Evolutionary conservation across 2,329 filamentous ascomycete species (phyloP), one percentile per base, ranked within the genome.

Genomic region (Nemania diffusa): DNA sequence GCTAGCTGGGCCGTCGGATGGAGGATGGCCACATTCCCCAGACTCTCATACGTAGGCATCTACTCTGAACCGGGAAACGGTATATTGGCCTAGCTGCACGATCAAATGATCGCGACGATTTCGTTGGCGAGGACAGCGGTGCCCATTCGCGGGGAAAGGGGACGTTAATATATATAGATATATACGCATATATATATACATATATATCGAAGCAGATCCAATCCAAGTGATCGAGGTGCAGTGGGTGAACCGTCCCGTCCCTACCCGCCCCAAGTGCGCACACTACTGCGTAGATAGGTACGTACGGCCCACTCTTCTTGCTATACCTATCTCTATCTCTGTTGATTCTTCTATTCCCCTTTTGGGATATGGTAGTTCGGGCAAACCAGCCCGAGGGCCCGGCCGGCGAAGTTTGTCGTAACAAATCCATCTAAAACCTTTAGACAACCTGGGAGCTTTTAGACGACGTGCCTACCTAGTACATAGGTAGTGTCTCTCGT

Each of bases 131-230:
- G 34, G 24, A 51, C 46, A 42, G 44, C 29, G 44, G 22, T 65
- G 62, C 29, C 62, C 51, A 65, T 61, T 57, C 62, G 65, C 68
- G 68, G 68, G 65, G 68, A 66, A 68, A 56, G 59, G 51, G 56
- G 37, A 61, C 29, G 40, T 70, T 64, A 68, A 68, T 70, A 65
- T 67, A 69, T 67, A n/a, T n/a, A n/a, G n/a, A n/a, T n/a, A n/a
- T n/a, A n/a, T n/a, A n/a, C n/a, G n/a, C n/a, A n/a, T n/a, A 68
- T 70, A 65, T 67, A 69, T 67, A n/a, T n/a, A n/a, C n/a, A n/a
- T n/a, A 53, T 53, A 29, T 32, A 24, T 67, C 53, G 44, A 56
- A 20, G 44, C 20, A 62, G 64, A 51, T 65, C 59, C 34, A 57
- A 51, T 65, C 59, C 34, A 57, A 44, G 29, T 50, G 53, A 44